Percentiles rank a stretch among this genome's conserved stretches.
These are phyloP conservation scores for Acer yangbiense DNA, from an alignment of 345 rosid species.

Conservation along the genomic window DNA sequence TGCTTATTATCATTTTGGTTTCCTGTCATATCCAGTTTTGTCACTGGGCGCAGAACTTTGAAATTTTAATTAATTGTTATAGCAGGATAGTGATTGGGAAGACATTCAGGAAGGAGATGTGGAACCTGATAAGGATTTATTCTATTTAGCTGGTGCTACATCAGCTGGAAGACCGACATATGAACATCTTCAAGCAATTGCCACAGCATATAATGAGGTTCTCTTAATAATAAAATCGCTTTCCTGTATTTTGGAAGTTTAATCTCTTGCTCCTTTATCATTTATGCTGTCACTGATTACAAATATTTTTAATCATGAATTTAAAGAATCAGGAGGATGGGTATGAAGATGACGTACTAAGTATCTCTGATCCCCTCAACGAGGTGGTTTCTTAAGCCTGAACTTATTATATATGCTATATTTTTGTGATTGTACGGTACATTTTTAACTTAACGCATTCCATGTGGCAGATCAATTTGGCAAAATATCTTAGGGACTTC, in stretches of 20 bases:
- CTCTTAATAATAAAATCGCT: background rate
- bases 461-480: conserved; percentile 69
- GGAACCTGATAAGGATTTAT: conserved; percentile 49
- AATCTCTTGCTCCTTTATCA: background rate
- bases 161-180: conserved; percentile 57
- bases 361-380: conserved; percentile 65
- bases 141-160: conserved; percentile 46
- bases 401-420: background rate
- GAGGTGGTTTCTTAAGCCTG: conserved; percentile 46
- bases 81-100: conserved; percentile 89
- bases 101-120: conserved; percentile 60
- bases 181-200: conserved; percentile 86
- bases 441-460: conserved; percentile 9
- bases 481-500: conserved; percentile 66
- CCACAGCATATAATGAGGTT: conserved; percentile 65
- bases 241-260: background rate
- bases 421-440: background rate
- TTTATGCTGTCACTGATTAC: background rate
- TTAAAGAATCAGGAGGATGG: conserved; percentile 63
- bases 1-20: conserved; percentile 15
- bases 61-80: conserved; percentile 1
- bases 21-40: conserved; percentile 2
- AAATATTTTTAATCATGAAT: conserved; percentile 9
- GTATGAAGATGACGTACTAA: conserved; percentile 52
- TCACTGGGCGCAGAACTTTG: conserved; percentile 7